Evolutionary conservation across 768 basidiomycete genomes (phyloP), one percentile per base, ranked within the genome.

Genomic region (Tylopilus sp.): DNA sequence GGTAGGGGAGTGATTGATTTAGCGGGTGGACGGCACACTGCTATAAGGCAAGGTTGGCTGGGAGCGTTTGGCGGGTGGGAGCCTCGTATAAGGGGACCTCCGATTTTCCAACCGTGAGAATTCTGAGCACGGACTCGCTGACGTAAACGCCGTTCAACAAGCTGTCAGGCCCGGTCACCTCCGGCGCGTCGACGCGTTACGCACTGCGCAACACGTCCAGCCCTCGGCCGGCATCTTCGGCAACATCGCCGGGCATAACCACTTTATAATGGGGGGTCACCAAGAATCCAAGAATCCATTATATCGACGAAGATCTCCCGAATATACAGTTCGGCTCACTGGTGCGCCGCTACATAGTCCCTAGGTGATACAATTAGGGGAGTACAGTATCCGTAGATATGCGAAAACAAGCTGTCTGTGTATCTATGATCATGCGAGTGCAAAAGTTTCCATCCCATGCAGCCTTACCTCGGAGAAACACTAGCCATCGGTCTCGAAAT

Each of bases 31-130:
- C 67, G 61, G 59, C 66, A 49, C 56, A 61, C 58, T 67, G 66
- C 67, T 70, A 68, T 69, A 70, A 70, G 68, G 68, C 64, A 68
- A 68, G 60, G 67, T 69, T 62, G 65, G 61, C 65, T 64, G 67
- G 59, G 66, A 48, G 64, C 45, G 67, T 69, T 70, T 69, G 63
- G 67, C 61, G 67, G 67, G 67, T 69, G 67, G 67, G 69, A 69
- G 65, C 58, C 66, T 61, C 57, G 69, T 68, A 68, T 68, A 68
- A 68, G 67, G 68, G 64, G 56, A 48, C 56, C 48, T 47, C 48
- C 44, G 48, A 66, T 54, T 61, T 65, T 63, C 50, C 47, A 69
- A 67, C 64, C 65, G 67, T 69, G 67, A 2, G 69, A 69, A 65
- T 49, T 48, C 44, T 52, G 64, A 50, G 67, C 67, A 69, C 67